These are phyloP conservation scores for Blastobotrys robertii DNA, from an alignment of 805 yeast genomes.

Conservation along the genomic window DNA sequence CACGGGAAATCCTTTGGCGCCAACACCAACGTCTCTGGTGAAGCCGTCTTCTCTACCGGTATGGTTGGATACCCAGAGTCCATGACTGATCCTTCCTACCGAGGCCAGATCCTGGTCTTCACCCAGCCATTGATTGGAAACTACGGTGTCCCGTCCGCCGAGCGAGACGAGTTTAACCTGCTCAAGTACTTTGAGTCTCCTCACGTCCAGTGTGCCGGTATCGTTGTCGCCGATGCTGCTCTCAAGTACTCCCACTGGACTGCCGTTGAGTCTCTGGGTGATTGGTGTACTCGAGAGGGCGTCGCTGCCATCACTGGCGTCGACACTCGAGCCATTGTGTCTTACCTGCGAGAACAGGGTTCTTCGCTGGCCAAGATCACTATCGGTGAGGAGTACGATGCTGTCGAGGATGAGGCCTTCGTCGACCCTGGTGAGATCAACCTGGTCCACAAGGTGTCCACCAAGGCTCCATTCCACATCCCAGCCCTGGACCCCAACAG, in stretches of 20 bases:
- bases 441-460: slow-evolving; percentile 86
- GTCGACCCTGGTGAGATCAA: slow-evolving; percentile 85
- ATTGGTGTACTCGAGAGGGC: slow-evolving; percentile 95
- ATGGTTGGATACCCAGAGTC: slow-evolving; percentile 98
- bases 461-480: slow-evolving; percentile 90
- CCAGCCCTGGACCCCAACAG: slow-evolving; percentile 41
- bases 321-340: slow-evolving; percentile 91
- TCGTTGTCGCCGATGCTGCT: slow-evolving; percentile 93
- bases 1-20: slow-evolving; percentile 96
- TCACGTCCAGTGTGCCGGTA: slow-evolving; percentile 85
- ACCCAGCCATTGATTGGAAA: slow-evolving; percentile 97
- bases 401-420: slow-evolving; percentile 83
- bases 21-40: slow-evolving; percentile 84
- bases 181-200: slow-evolving; percentile 90
- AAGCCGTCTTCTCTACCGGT: slow-evolving; percentile 96
- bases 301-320: slow-evolving; percentile 96
- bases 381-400: slow-evolving; percentile 84
- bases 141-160: slow-evolving; percentile 90
- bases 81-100: slow-evolving; percentile 97
- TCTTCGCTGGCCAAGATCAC: slow-evolving; percentile 86
- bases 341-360: slow-evolving; percentile 91
- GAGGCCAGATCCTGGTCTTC: slow-evolving; percentile 92
- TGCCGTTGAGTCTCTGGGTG: slow-evolving; percentile 89
- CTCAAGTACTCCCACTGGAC: slow-evolving; percentile 98
- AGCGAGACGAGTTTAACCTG: slow-evolving; percentile 73